Conservation (phyloP, 495 filamentous ascomycete genomes). For the Lasiosphaeria miniovina region DNA sequence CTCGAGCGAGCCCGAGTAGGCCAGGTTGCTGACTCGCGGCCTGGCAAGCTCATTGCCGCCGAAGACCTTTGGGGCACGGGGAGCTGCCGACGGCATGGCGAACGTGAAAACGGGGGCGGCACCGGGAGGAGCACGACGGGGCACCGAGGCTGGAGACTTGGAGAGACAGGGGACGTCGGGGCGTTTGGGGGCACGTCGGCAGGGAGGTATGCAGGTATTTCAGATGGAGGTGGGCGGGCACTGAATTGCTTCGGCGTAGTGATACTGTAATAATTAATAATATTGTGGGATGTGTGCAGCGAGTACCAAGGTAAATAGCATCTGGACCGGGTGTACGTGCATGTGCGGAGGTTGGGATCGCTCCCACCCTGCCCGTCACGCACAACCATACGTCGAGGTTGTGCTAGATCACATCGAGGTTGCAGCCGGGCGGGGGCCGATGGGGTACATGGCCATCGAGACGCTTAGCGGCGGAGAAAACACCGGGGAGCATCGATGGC, state of each 20-base stretch:
- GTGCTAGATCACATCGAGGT: neutral
- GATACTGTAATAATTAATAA: too few relatives aligned
- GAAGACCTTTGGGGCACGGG: constrained; percentile 5
- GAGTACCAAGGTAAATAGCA: too few relatives aligned
- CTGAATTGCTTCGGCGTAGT: neutral
- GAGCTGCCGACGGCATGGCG: constrained; percentile 12
- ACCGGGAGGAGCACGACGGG: too few relatives aligned
- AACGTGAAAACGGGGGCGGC: neutral
- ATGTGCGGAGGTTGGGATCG: too few relatives aligned
- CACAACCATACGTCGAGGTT: neutral
- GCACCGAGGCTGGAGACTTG: neutral
- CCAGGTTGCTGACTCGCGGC: constrained; percentile 8
- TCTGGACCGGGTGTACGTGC: too few relatives aligned
- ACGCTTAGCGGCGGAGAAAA: constrained; percentile 20
- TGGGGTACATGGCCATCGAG: neutral
- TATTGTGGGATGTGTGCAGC: too few relatives aligned
- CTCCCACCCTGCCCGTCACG: too few relatives aligned
- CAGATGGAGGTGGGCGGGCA: too few relatives aligned
- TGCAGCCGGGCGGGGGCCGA: neutral
- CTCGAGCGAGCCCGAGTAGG: constrained; percentile 18
- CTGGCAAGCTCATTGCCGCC: constrained; percentile 21
- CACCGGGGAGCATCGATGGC: constrained; percentile 19
- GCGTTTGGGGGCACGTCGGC: too few relatives aligned
- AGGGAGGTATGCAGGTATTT: too few relatives aligned
- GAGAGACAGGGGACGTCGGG: too few relatives aligned